Conservation (phyloP, 495 filamentous ascomycete genomes). For the Parathielavia hyrcaniae region DNA sequence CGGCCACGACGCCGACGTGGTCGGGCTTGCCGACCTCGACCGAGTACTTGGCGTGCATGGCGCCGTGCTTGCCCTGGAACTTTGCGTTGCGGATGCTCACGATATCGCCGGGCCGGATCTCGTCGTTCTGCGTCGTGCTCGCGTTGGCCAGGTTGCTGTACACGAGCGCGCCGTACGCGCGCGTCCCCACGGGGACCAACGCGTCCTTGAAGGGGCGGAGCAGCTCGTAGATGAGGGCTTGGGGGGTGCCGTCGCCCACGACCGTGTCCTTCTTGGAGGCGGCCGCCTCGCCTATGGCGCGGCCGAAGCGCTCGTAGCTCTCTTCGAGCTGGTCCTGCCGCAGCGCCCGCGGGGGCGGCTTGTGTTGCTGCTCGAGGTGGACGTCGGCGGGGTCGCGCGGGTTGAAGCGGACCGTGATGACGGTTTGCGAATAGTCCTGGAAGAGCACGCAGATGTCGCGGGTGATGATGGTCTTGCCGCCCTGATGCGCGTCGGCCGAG, state of each 20-base stretch:
- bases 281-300: slow-evolving; percentile 62
- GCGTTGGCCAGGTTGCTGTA: slow-evolving; percentile 95
- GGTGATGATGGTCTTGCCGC: slow-evolving; percentile 61
- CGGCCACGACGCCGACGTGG: slow-evolving; percentile 91
- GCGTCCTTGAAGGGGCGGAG: slow-evolving; percentile 65
- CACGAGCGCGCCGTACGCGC: slow-evolving; percentile 84
- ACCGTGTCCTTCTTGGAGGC: slow-evolving; percentile 64
- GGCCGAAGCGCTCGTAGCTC: slow-evolving; percentile 70
- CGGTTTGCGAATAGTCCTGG: slow-evolving; percentile 92
- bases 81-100: slow-evolving; percentile 88
- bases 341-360: slow-evolving; percentile 69
- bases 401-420: slow-evolving; percentile 78
- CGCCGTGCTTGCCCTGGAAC: slow-evolving; percentile 92
- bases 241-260: slow-evolving; percentile 77
- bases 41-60: slow-evolving; percentile 90
- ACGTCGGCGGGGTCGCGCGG: slow-evolving; percentile 64
- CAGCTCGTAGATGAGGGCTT: slow-evolving; percentile 69
- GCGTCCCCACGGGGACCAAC: slow-evolving; percentile 72
- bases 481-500: slow-evolving; percentile 51
- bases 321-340: slow-evolving; percentile 93
- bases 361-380: slow-evolving; percentile 76
- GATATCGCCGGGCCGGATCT: slow-evolving; percentile 91
- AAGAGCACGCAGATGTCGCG: slow-evolving; percentile 82
- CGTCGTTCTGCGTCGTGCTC: slow-evolving; percentile 78
- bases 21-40: slow-evolving; percentile 86